Base-by-base conservation (phyloP, 202 grass and related monocot genomes). In the Bolboschoenoplectus hybrid region DNA sequence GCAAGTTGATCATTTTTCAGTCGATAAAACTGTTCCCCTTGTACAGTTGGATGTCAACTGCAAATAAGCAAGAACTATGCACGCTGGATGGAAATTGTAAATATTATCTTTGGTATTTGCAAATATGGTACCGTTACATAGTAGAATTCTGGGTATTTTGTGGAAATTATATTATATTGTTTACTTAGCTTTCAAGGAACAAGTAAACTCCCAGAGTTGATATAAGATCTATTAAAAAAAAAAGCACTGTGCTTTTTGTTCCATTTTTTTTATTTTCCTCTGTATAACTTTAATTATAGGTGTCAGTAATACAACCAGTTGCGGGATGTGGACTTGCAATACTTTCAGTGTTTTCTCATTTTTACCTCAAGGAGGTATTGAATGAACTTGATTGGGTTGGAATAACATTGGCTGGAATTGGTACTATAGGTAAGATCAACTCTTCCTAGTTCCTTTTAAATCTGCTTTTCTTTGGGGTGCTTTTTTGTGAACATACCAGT, bases 281-380 rank as follows among this genome's bases (percentile, higher is more conserved):
- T 50, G 8, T 16, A 57, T 85, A 74, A 51, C 40, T 70, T 73
- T 43, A 45, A 81, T 85, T 67, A n/a, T 87, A 99, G 97, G 97
- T 99, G 44, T 99, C 97, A 46, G 91, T 99, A 11, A 94, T 99
- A 85, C 97, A 99, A 84, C 97, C 97, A 2, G 90, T 97, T 88
- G 90, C 97, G 0, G 97, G 97, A 46, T 99, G 93, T 70, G 93
- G 97, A 35, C 97, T 99, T 81, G 97, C 93, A 26, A 94, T 99
- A 88, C 92, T 97, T 80, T 97, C 89, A n/a, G 87, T 97, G 11
- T 97, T 99, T 83, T 99, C 97, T 6, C 97, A 97, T 80, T 97
- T 97, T 82, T 99, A 99, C 87, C 90, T 99, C 36, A 97, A 93
- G 86, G 97, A 99, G 91, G 91, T 90, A 63, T 91, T 99, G 92